phyloP scores from a whole-genome alignment of 2,329 filamentous ascomycete species.

The Botrytis squamosa region DNA sequence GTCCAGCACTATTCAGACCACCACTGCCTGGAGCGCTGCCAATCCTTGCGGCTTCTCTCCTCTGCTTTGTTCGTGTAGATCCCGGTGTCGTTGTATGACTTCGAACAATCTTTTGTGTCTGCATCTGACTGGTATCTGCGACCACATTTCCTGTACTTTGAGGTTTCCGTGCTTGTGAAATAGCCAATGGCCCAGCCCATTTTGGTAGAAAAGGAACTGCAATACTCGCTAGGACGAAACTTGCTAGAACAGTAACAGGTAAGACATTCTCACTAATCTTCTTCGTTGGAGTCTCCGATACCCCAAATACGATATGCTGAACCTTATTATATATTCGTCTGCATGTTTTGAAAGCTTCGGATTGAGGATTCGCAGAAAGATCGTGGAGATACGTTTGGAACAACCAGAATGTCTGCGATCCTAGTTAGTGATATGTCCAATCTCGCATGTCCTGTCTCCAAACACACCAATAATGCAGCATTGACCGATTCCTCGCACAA shows the following conservation, averaged over 20 bases:
- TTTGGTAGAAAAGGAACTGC: constrained; percentile 72
- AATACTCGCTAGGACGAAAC: constrained; percentile 74
- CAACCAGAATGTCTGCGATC: constrained; percentile 76
- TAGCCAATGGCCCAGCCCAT: constrained; percentile 76
- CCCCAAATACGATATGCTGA: constrained; percentile 81
- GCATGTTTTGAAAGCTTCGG: constrained; percentile 77
- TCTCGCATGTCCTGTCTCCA: neutral
- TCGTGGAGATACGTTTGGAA: constrained; percentile 88
- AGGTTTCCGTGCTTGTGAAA: constrained; percentile 78
- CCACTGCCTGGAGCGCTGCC: constrained; percentile 39
- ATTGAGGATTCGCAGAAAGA: constrained; percentile 70
- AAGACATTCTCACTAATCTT: constrained; percentile 80
- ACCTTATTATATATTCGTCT: constrained; percentile 84
- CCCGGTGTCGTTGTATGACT: constrained; percentile 67
- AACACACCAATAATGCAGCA: constrained; percentile 72
- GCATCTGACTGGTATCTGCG: constrained; percentile 52
- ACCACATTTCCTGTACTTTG: constrained; percentile 61
- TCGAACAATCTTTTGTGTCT: constrained; percentile 57
- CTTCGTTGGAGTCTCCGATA: constrained; percentile 65
- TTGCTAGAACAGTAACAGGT: constrained; percentile 77
- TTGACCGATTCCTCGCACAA: constrained; percentile 86
- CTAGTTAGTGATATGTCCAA: constrained; percentile 26
- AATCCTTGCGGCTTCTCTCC: constrained; percentile 46
- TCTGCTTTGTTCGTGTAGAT: constrained; percentile 44
- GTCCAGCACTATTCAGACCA: constrained; percentile 32